Evolutionary conservation across 768 basidiomycete species (phyloP).

Genomic region (Suillus plorans): DNA sequence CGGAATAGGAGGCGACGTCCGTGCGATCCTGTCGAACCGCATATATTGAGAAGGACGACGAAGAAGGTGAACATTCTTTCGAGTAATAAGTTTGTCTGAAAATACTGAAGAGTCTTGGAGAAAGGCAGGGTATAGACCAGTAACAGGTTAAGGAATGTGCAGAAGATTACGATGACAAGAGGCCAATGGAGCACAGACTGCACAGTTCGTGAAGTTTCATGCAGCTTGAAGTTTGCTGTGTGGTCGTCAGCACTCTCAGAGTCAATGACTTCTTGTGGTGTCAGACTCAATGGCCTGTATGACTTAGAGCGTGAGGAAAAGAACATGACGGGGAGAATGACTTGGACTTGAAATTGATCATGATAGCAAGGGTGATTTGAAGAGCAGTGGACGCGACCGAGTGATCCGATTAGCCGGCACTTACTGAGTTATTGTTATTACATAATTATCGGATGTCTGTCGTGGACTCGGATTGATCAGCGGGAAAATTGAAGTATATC

Average conservation of each 20-base stretch:
- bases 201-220: background rate
- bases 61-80: background rate
- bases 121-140: background rate
- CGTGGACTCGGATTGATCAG: background rate
- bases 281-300: background rate
- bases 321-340: background rate
- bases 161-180: background rate
- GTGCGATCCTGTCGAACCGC: background rate
- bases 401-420: background rate
- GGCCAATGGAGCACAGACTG: background rate
- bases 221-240: background rate
- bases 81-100: background rate
- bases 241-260: background rate
- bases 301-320: background rate
- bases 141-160: background rate
- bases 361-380: background rate
- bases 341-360: background rate
- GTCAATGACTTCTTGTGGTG: background rate
- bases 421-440: background rate
- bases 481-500: background rate
- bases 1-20: background rate
- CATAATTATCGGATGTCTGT: background rate
- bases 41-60: constrained; percentile 2
- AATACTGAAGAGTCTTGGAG: background rate
- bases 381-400: background rate